Conservation (phyloP, 225 moss, liverwort and hornwort species). For the Polytrichum commune region DNA sequence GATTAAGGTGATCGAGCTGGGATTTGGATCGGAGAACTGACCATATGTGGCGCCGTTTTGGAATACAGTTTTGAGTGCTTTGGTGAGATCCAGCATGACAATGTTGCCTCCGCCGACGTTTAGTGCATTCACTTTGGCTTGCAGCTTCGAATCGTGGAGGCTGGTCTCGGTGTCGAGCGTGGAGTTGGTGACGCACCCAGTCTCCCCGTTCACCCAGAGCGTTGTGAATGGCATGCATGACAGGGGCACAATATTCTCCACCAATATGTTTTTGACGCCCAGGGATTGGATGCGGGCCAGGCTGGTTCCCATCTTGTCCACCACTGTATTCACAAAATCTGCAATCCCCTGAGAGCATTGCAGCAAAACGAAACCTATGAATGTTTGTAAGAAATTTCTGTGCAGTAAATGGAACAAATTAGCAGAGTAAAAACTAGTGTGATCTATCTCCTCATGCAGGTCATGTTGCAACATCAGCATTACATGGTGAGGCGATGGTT, state of each 20-base stretch:
- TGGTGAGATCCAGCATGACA: slow-evolving; percentile 46
- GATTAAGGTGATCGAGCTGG: not conserved
- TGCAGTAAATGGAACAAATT: no score
- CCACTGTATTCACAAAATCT: slow-evolving; percentile 33
- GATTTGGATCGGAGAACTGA: slow-evolving; percentile 3
- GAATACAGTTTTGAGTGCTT: slow-evolving; percentile 35
- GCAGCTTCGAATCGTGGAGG: slow-evolving; percentile 34
- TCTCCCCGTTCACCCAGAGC: slow-evolving; percentile 37
- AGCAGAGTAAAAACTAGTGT: no score
- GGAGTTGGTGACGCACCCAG: slow-evolving; percentile 25
- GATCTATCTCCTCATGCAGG: not conserved
- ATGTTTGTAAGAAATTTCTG: no score
- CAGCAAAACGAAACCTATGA: no score
- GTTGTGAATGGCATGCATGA: slow-evolving; percentile 57
- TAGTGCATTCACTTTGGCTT: slow-evolving; percentile 31
- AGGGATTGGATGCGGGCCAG: slow-evolving; percentile 24
- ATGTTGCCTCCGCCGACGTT: slow-evolving; percentile 36
- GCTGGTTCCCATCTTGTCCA: slow-evolving; percentile 30
- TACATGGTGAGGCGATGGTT: not conserved
- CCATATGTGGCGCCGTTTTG: slow-evolving; percentile 35
- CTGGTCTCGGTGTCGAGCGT: slow-evolving; percentile 37
- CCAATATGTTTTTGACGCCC: slow-evolving; percentile 37
- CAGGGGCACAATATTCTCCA: slow-evolving; percentile 56
- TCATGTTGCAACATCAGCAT: not conserved
- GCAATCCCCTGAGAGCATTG: slow-evolving; percentile 25